Percentiles rank a stretch among this genome's conserved stretches.
Evolutionary conservation across 495 filamentous ascomycete genomes (phyloP).

Genomic region (Penicillium turbatum): DNA sequence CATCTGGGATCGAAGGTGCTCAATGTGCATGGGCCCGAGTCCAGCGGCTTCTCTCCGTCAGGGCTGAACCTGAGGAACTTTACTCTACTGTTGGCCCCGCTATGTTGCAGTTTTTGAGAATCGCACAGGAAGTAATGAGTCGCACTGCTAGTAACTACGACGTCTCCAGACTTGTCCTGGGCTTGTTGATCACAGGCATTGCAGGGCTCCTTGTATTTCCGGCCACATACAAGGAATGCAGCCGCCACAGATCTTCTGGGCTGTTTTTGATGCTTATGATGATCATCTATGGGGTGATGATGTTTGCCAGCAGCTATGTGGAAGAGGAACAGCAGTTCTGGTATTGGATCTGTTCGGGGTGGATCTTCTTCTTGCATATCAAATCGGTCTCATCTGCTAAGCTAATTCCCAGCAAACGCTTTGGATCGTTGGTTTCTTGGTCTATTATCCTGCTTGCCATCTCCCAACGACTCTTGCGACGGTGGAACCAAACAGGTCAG

Average conservation of each 20-base stretch:
- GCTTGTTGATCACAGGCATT: slow-evolving; percentile 46
- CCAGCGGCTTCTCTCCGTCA: slow-evolving; percentile 14
- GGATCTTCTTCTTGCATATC: slow-evolving; percentile 62
- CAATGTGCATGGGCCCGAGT: slow-evolving; percentile 60
- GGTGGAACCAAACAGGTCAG: slow-evolving; percentile 96
- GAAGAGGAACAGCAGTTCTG: slow-evolving; percentile 99
- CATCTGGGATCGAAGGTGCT: slow-evolving; percentile 53
- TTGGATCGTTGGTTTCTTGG: neutral
- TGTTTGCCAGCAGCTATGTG: slow-evolving; percentile 97
- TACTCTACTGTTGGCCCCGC: slow-evolving; percentile 20
- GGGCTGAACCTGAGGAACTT: neutral
- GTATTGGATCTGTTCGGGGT: slow-evolving; percentile 84
- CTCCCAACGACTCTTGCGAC: slow-evolving; percentile 58
- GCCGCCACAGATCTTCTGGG: slow-evolving; percentile 19
- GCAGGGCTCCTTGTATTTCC: slow-evolving; percentile 37
- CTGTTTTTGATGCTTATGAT: slow-evolving; percentile 35
- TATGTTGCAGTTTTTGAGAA: slow-evolving; percentile 54
- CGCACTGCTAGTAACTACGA: slow-evolving; percentile 90
- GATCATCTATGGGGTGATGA: slow-evolving; percentile 71
- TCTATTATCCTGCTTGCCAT: slow-evolving; percentile 26
- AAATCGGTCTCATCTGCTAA: slow-evolving; percentile 35
- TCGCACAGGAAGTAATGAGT: slow-evolving; percentile 73
- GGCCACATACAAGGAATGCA: slow-evolving; percentile 20
- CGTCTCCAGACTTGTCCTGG: slow-evolving; percentile 53
- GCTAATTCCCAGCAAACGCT: neutral